Percentiles rank a stretch among this genome's conserved stretches.
phyloP scores from a whole-genome alignment of 306 rosid species.

The Inga oerstediana region DNA sequence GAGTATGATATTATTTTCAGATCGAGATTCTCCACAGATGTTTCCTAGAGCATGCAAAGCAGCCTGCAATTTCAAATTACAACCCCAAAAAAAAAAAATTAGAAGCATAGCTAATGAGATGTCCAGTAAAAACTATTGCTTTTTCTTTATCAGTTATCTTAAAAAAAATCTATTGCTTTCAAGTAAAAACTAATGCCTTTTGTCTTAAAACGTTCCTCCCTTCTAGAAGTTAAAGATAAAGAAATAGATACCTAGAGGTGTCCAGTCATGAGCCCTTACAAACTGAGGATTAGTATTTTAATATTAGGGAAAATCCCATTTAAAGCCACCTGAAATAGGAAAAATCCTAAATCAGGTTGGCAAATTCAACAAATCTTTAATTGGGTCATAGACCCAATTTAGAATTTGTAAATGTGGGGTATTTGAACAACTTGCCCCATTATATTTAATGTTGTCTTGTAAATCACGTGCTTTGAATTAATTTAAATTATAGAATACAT shows the following conservation, averaged over 20 bases:
- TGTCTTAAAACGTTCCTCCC: not conserved
- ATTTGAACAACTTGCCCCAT: no score
- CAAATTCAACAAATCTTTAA: no score
- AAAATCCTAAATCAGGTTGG: no score
- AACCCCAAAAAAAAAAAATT: constrained; percentile 7
- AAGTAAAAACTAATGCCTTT: not conserved
- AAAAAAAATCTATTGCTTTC: not conserved
- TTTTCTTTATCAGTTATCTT: not conserved
- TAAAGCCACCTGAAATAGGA: no score
- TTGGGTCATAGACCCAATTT: no score
- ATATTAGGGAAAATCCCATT: not conserved
- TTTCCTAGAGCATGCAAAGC: constrained; percentile 90
- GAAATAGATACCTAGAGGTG: not conserved
- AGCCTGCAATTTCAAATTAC: constrained; percentile 54
- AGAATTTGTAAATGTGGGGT: no score
- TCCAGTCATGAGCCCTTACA: not conserved
- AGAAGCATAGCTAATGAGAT: not conserved
- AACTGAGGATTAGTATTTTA: not conserved
- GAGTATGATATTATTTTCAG: constrained; percentile 55
- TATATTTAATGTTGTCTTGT: no score
- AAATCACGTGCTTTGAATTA: no score
- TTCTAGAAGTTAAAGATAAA: not conserved
- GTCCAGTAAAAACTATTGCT: no score
- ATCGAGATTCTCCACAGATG: constrained; percentile 74
- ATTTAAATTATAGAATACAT: no score